Conservation (phyloP, 2,329 filamentous ascomycete species). For the Rutstroemia sp. region DNA sequence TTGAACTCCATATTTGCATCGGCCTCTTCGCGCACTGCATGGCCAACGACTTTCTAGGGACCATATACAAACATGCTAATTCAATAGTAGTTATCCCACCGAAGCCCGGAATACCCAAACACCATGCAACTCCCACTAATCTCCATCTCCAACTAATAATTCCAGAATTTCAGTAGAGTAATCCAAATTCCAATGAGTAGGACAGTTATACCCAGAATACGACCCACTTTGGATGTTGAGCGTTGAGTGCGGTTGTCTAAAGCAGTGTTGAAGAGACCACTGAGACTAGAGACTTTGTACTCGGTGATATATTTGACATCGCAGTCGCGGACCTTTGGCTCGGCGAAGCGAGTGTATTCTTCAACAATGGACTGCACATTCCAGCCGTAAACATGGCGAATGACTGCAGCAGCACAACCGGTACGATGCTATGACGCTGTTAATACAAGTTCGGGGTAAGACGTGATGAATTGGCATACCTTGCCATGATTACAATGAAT, state of each 20-base stretch:
- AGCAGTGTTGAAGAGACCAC: constrained; percentile 29
- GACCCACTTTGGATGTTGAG: constrained; percentile 8
- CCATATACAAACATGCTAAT: background rate
- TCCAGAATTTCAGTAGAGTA: background rate
- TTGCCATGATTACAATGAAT: constrained; percentile 93
- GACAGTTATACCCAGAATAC: constrained; percentile 11
- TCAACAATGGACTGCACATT: constrained; percentile 51
- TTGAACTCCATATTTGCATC: constrained; percentile 13
- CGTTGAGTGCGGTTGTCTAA: background rate
- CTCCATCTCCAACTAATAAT: background rate
- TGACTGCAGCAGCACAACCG: constrained; percentile 76
- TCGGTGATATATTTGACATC: constrained; percentile 51
- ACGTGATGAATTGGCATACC: constrained; percentile 25
- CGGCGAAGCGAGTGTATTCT: constrained; percentile 65
- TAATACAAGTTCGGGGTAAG: constrained; percentile 4
- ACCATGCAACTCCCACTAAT: background rate
- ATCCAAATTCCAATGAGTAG: constrained; percentile 14
- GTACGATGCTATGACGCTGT: constrained; percentile 61
- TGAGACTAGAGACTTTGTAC: constrained; percentile 38
- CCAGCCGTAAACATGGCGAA: constrained; percentile 69
- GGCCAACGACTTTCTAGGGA: constrained; percentile 17
- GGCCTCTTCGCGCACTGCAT: constrained; percentile 22
- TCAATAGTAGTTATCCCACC: background rate
- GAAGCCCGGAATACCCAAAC: constrained; percentile 1
- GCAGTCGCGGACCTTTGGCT: constrained; percentile 51